Base-by-base conservation (phyloP, 768 basidiomycete genomes). In the Rhodotorula kratochvilovae region DNA sequence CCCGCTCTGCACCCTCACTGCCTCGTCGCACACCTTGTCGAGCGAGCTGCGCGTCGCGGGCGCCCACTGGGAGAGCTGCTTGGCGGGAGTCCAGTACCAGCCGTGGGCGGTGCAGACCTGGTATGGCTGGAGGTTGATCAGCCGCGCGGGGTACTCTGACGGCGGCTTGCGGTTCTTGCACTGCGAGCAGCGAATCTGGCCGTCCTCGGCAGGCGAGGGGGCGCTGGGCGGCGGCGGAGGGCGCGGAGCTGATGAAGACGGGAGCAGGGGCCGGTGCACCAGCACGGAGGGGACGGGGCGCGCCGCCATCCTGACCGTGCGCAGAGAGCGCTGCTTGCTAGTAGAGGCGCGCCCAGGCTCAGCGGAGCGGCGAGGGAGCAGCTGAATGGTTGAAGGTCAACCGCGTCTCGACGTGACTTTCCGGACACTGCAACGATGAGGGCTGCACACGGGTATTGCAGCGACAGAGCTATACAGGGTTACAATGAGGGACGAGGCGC, bases 1-100 rank as follows among this genome's bases (percentile, higher is more conserved):
- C 16, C 33, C 62, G 21, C 46, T 8, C 15, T 0, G 42, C 11
- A 27, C 54, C 2, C 17, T 35, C 1, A 66, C 27, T 2, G 63
- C 63, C 29, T 63, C 66, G 33, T 33, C 19, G 55, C 46, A 57
- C 17, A 58, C 46, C n/a, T 61, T 3, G 27, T 43, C 29, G 21
- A 68, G 2, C 31, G 15, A 5, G 1, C 7, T 66, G 25, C n/a
- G 36, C 27, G 29, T 31, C 23, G 46, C 27, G 1, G 71, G 71
- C 3, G 63, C 63, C 71, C 71, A 72, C 27, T 54, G 36, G 5
- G 10, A 17, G 8, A 36, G 46, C 27, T 45, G 33, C 36, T 68
- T 72, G n/a, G 56, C 46, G 0, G 33, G n/a, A 0, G 71, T 72
- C 71, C 71, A 72, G 63, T 72, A 72, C 71, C 71, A 72, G 23